Evolutionary conservation across 2,329 filamentous ascomycete genomes (phyloP).

Genomic region (Stagonosporopsis vannaccii): DNA sequence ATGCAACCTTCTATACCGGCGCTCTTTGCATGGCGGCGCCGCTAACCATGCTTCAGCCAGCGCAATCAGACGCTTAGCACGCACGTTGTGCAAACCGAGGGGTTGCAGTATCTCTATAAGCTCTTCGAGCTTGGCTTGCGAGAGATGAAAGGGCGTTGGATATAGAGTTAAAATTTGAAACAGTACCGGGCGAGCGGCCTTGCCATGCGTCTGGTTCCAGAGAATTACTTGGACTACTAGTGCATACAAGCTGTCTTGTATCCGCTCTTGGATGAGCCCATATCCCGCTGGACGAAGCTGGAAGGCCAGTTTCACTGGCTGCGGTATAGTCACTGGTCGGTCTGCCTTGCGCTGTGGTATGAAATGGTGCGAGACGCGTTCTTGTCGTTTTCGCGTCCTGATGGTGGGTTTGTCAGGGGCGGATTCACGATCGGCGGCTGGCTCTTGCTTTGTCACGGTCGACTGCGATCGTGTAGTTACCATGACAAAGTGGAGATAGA

Average conservation of each 20-base stretch:
- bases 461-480: constrained; percentile 14
- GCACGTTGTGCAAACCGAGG: constrained; percentile 47
- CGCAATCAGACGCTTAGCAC: constrained; percentile 71
- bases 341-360: constrained; percentile 22
- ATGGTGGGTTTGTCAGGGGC: not conserved
- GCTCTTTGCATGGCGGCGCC: constrained; percentile 66
- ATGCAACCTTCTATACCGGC: constrained; percentile 64
- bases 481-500: constrained; percentile 5
- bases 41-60: constrained; percentile 74
- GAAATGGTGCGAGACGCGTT: constrained; percentile 12
- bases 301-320: constrained; percentile 32
- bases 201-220: constrained; percentile 80
- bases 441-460: not conserved
- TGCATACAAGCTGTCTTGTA: constrained; percentile 77
- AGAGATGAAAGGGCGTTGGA: constrained; percentile 70
- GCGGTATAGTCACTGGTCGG: constrained; percentile 17
- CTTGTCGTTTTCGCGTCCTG: constrained; percentile 5
- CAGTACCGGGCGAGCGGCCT: constrained; percentile 77
- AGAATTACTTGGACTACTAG: constrained; percentile 85
- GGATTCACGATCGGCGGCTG: not conserved
- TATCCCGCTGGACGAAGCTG: constrained; percentile 57
- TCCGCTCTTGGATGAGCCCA: constrained; percentile 83
- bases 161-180: constrained; percentile 72
- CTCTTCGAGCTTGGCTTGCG: constrained; percentile 39
- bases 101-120: constrained; percentile 31